A percentile compares a stretch with the other conserved stretches of the same genome.
These are phyloP conservation scores for Macrotyloma uniflorum DNA, from an alignment of 306 rosid genomes.

Conservation along the genomic window DNA sequence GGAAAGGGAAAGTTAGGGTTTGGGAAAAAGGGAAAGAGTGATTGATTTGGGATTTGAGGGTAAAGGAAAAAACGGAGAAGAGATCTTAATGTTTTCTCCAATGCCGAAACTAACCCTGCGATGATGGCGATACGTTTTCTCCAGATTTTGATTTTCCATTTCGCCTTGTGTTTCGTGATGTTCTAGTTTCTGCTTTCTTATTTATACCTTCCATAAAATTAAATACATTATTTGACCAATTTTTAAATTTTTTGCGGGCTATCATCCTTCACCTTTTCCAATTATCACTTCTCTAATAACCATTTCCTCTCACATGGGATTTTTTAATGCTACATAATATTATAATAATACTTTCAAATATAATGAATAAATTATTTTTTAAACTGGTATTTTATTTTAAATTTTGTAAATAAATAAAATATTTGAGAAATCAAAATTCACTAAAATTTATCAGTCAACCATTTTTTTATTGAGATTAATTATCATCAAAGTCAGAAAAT, in stretches of 20 bases:
- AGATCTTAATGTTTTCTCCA: neutral
- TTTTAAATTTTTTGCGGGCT: neutral
- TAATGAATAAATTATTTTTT: no score
- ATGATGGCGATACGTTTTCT: conserved; percentile 34
- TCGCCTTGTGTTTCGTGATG: conserved; percentile 7
- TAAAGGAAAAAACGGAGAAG: neutral
- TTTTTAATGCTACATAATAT: neutral
- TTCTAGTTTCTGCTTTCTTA: conserved; percentile 10
- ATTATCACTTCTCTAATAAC: neutral
- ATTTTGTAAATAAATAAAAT: no score
- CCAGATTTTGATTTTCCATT: conserved; percentile 40
- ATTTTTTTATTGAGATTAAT: no score
- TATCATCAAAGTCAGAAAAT: no score
- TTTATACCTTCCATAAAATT: neutral
- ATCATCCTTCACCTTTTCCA: neutral
- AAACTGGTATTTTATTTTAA: no score
- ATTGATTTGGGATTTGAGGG: conserved; percentile 23
- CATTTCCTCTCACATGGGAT: neutral
- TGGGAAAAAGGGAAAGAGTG: neutral
- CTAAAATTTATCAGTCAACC: no score
- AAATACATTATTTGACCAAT: neutral
- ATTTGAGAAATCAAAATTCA: no score
- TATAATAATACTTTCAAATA: neutral
- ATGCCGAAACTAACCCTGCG: conserved; percentile 40
- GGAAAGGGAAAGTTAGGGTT: conserved; percentile 24